Percentiles rank a stretch among this genome's conserved stretches.
Evolutionary conservation across 1,284 basidiomycete species (phyloP).

Genomic region (Amylostereum areolatum): DNA sequence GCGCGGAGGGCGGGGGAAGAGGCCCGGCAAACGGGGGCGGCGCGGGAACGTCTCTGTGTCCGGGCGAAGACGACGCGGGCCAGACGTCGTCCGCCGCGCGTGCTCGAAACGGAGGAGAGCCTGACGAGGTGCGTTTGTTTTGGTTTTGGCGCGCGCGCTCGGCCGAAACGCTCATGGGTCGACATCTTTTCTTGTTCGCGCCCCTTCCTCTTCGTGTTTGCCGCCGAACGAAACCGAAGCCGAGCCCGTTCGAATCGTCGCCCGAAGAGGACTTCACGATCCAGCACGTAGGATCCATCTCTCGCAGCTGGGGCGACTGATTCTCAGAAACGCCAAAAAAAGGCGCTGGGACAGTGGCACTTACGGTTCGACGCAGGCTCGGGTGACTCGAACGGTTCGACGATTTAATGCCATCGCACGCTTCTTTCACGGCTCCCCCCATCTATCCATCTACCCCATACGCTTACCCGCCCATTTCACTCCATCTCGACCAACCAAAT

Average conservation of each 20-base stretch:
- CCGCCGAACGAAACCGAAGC: neutral
- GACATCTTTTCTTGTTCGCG: neutral
- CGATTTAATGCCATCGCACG: no score
- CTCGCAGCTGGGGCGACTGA: constrained; percentile 23
- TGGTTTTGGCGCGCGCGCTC: no score
- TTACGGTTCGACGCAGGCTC: neutral
- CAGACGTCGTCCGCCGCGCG: neutral
- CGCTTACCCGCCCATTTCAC: no score
- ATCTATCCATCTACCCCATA: no score
- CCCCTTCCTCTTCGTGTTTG: neutral
- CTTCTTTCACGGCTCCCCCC: no score
- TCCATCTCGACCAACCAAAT: no score
- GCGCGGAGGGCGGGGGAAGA: neutral
- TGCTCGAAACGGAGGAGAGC: neutral
- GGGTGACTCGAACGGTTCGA: no score
- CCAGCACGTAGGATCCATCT: constrained; percentile 14
- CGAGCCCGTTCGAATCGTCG: neutral
- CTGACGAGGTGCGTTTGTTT: neutral
- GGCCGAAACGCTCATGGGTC: no score
- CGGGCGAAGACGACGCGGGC: no score
- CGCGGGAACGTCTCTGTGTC: no score
- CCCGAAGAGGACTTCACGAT: constrained; percentile 7
- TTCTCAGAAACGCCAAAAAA: neutral
- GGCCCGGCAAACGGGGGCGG: no score
- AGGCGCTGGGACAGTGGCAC: no score